Evolutionary conservation across 2,329 filamentous ascomycete species (phyloP), one percentile per base, ranked within the genome.

Genomic region (Ceratocystis albifundus): DNA sequence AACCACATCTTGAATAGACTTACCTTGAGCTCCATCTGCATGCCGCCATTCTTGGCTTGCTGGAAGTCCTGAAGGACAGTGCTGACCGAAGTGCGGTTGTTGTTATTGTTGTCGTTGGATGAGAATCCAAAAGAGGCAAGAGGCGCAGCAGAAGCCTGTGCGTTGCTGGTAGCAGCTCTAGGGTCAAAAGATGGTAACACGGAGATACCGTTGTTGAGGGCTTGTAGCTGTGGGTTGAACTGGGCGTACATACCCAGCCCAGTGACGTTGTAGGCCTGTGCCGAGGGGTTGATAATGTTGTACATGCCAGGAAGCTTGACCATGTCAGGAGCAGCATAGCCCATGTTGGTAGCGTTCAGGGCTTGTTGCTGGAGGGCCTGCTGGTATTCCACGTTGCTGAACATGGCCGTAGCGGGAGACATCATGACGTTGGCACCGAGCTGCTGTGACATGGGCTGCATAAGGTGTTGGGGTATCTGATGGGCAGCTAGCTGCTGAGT

Each of bases 11-110:
- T 12, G 1, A 45, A 15, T 20, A 20, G 28, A 66, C 73, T 65
- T 75, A 86, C 84, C 77, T 89, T 92, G 8, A 99, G 80, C 71
- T 96, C 91, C 72, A 86, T 96, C 20, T 85, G 84, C 74, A 79
- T 82, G 74, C 81, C 90, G 0, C 83, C 84, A 74, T 91, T 95
- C 70, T 81, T 82, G 72, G 86, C 88, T 10, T 82, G 80, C 53
- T 88, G 85, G 75, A 95, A 96, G 36, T 96, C 89, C 69, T 92
- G 87, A 1, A 96, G 79, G 7, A 92, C 76, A 15, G 80, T 77
- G 74, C 90, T 95, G 4, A 62, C 61, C 8, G 44, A 30, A 1
- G 65, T 15, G 36, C 3, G 10, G 36, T 15, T 41, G 8, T 12
- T 36, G 36, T 15, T 7, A 71, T 17, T 45, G 46, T 41, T 65